Percentiles rank a stretch among this genome's conserved stretches.
These are phyloP conservation scores for Epichloe hybrida DNA, from an alignment of 2,329 filamentous ascomycete species.

Conservation along the genomic window DNA sequence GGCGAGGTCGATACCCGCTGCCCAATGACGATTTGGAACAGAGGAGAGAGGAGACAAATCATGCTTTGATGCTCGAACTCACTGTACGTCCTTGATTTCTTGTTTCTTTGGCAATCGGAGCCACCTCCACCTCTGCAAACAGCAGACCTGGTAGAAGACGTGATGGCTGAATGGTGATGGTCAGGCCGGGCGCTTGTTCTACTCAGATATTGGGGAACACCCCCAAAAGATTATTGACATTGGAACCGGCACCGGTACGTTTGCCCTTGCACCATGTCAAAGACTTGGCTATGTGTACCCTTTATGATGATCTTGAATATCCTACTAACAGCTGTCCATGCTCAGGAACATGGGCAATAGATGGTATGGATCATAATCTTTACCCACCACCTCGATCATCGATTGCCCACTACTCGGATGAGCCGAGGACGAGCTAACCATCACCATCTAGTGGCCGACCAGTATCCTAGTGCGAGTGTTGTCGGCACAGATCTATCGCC, in stretches of 20 bases:
- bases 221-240: constrained; percentile 31
- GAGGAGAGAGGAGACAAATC: constrained; percentile 30
- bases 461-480: constrained; percentile 26
- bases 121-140: background rate
- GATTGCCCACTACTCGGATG: background rate
- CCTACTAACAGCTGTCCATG: background rate
- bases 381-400: background rate
- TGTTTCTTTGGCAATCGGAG: background rate
- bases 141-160: background rate
- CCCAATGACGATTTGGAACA: constrained; percentile 34
- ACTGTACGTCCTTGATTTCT: constrained; percentile 14
- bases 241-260: constrained; percentile 34
- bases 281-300: background rate
- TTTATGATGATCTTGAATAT: background rate
- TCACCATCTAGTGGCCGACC: constrained; percentile 22
- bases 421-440: background rate
- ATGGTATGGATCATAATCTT: constrained; percentile 23
- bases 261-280: background rate
- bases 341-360: constrained; percentile 39
- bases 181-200: constrained; percentile 25
- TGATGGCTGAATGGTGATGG: background rate
- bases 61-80: constrained; percentile 31
- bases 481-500: constrained; percentile 30
- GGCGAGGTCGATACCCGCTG: constrained; percentile 30
- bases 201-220: constrained; percentile 25